A percentile compares a stretch with the other conserved stretches of the same genome.
phyloP scores from a whole-genome alignment of 768 basidiomycete genomes.

The Trametopsis cervina region DNA sequence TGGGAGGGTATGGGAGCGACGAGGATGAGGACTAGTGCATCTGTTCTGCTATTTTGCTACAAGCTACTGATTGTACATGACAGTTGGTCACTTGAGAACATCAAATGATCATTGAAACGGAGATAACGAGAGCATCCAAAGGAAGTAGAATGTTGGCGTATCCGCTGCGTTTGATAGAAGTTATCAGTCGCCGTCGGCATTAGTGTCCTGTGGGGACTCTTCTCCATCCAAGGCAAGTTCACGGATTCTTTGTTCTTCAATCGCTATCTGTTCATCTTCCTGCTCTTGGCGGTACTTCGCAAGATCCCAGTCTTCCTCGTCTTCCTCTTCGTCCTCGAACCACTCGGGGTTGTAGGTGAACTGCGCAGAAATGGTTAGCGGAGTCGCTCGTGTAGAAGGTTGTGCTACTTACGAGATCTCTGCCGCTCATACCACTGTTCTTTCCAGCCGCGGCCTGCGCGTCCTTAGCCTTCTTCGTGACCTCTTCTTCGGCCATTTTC shows the following conservation, averaged over 20 bases:
- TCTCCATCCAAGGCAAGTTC: slow-evolving; percentile 28
- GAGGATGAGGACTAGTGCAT: slow-evolving; percentile 34
- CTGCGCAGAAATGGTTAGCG: slow-evolving; percentile 29
- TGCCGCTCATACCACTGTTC: slow-evolving; percentile 87
- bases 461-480: slow-evolving; percentile 57
- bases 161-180: too few relatives aligned
- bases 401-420: slow-evolving; percentile 68
- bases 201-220: background rate
- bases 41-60: background rate
- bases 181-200: too few relatives aligned
- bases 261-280: slow-evolving; percentile 51
- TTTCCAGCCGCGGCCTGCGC: slow-evolving; percentile 81
- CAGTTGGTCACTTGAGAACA: background rate
- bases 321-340: slow-evolving; percentile 73
- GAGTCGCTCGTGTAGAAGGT: background rate
- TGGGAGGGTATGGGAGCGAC: slow-evolving; percentile 79
- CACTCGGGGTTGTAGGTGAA: slow-evolving; percentile 96
- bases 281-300: slow-evolving; percentile 53
- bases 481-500: slow-evolving; percentile 87
- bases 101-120: too few relatives aligned
- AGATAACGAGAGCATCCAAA: too few relatives aligned
- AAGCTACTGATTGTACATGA: slow-evolving; percentile 7
- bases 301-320: slow-evolving; percentile 43
- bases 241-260: slow-evolving; percentile 47
- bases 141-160: too few relatives aligned